Conservation (phyloP, 352 stramenopile species). For the Phytophthora pinifolia region DNA sequence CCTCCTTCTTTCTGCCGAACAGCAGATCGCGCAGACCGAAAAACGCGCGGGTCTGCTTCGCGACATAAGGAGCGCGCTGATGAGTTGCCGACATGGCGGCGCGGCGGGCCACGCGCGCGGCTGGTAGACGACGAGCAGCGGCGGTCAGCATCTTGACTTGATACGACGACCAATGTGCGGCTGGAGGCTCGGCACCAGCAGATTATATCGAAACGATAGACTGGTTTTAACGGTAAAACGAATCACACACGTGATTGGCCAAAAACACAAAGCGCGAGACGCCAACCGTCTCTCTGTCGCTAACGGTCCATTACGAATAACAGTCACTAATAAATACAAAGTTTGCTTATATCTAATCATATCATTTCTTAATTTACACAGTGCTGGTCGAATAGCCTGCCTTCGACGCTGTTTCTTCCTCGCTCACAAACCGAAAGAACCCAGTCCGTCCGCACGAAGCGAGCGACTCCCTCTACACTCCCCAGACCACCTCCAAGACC, state of each 20-base stretch:
- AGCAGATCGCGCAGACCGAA: slow-evolving; percentile 66
- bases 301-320: not conserved
- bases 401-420: not conserved
- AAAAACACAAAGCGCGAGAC: too few species aligned
- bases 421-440: slow-evolving; percentile 28
- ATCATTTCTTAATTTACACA: too few species aligned
- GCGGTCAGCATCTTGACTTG: slow-evolving; percentile 29
- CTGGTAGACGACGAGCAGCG: slow-evolving; percentile 29
- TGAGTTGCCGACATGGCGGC: slow-evolving; percentile 5
- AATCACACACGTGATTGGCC: too few species aligned
- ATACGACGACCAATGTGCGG: slow-evolving; percentile 21
- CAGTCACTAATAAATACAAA: too few species aligned
- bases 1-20: slow-evolving; percentile 55
- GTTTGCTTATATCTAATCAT: too few species aligned
- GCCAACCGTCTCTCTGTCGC: slow-evolving; percentile 10
- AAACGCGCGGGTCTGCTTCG: slow-evolving; percentile 48
- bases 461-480: slow-evolving; percentile 3
- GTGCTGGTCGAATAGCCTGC: slow-evolving; percentile 14
- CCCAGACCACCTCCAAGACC: slow-evolving; percentile 14
- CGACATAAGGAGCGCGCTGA: slow-evolving; percentile 5
- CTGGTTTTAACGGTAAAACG: too few species aligned
- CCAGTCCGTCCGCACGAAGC: slow-evolving; percentile 21
- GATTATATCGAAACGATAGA: too few species aligned
- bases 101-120: slow-evolving; percentile 16
- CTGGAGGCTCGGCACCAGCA: not conserved